A percentile compares a stretch with the other conserved stretches of the same genome.
These are phyloP conservation scores for Cladophialophora immunda DNA, from an alignment of 2,329 filamentous ascomycete genomes.

Conservation along the genomic window DNA sequence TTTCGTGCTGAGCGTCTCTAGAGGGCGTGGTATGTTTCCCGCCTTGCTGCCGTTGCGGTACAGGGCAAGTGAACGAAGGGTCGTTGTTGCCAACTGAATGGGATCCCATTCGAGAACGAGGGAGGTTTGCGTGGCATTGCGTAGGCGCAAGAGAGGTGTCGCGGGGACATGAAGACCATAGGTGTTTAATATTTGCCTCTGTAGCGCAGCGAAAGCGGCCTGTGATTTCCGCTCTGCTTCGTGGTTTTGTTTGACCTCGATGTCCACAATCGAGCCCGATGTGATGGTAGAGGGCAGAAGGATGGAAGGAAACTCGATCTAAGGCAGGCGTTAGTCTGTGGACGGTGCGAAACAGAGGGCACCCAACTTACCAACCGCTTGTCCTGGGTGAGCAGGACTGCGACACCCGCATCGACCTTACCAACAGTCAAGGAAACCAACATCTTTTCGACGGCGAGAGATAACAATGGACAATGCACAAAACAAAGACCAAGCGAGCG, in stretches of 20 bases:
- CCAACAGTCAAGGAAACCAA: slow-evolving; percentile 97
- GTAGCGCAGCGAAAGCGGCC: slow-evolving; percentile 81
- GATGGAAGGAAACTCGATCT: slow-evolving; percentile 99
- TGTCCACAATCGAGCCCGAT: slow-evolving; percentile 97
- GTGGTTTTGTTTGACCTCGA: slow-evolving; percentile 88
- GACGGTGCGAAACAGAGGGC: background rate
- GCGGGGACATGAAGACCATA: slow-evolving; percentile 84
- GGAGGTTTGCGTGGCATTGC: slow-evolving; percentile 98
- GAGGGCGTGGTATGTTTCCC: slow-evolving; percentile 87
- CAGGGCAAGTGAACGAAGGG: slow-evolving; percentile 85
- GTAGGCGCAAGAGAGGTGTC: slow-evolving; percentile 82
- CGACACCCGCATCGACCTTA: slow-evolving; percentile 98
- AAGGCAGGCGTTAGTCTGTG: slow-evolving; percentile 30
- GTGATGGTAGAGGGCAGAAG: slow-evolving; percentile 94
- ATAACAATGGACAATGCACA: slow-evolving; percentile 2
- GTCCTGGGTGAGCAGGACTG: slow-evolving; percentile 94
- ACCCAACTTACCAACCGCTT: slow-evolving; percentile 81
- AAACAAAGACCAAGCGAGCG: slow-evolving; percentile 4
- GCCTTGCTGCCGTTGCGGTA: slow-evolving; percentile 98
- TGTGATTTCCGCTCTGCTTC: slow-evolving; percentile 78
- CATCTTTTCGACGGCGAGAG: slow-evolving; percentile 64
- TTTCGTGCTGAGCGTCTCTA: slow-evolving; percentile 92
- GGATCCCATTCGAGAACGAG: slow-evolving; percentile 98
- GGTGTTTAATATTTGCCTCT: slow-evolving; percentile 83
- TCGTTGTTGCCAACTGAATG: slow-evolving; percentile 89